phyloP scores from a whole-genome alignment of 441 rosid species.

The Dalechampia spathulata region DNA sequence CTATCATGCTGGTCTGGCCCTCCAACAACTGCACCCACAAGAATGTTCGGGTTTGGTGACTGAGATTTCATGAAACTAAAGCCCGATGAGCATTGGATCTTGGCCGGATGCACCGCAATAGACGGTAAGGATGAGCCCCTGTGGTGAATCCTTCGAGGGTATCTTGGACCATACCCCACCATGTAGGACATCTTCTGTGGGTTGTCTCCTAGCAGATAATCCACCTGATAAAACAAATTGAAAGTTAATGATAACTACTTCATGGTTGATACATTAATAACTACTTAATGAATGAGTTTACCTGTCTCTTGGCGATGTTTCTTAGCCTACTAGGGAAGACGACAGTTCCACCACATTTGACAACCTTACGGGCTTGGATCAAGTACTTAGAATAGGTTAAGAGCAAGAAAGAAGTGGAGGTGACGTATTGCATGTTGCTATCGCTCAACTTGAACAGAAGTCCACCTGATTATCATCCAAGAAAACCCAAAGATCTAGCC shows the following conservation, averaged over 20 bases:
- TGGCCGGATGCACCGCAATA: constrained; percentile 40
- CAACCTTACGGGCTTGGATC: constrained; percentile 36
- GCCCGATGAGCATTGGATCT: constrained; percentile 69
- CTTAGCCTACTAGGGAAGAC: constrained; percentile 54
- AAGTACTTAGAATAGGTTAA: constrained; percentile 78
- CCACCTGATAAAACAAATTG: constrained; percentile 34
- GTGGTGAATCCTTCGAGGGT: constrained; percentile 82
- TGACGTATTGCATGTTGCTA: constrained; percentile 84
- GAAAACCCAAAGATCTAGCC: constrained; percentile 20
- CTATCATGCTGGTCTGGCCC: constrained; percentile 75
- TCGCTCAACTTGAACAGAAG: constrained; percentile 82
- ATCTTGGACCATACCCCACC: constrained; percentile 79
- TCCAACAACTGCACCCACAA: constrained; percentile 83
- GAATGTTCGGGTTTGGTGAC: constrained; percentile 67
- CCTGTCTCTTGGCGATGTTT: constrained; percentile 65
- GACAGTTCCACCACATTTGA: constrained; percentile 50
- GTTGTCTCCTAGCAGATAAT: constrained; percentile 81
- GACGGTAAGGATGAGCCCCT: constrained; percentile 87
- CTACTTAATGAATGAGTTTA: constrained; percentile 1
- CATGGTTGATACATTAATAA: background rate
- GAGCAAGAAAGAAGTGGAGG: constrained; percentile 85
- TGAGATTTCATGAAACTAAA: constrained; percentile 52
- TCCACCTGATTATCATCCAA: constrained; percentile 45
- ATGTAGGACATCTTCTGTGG: constrained; percentile 82
- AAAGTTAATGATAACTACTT: background rate